Evolutionary conservation across 2,329 filamentous ascomycete genomes (phyloP).

Genomic region (Neoarthrinium moseri): DNA sequence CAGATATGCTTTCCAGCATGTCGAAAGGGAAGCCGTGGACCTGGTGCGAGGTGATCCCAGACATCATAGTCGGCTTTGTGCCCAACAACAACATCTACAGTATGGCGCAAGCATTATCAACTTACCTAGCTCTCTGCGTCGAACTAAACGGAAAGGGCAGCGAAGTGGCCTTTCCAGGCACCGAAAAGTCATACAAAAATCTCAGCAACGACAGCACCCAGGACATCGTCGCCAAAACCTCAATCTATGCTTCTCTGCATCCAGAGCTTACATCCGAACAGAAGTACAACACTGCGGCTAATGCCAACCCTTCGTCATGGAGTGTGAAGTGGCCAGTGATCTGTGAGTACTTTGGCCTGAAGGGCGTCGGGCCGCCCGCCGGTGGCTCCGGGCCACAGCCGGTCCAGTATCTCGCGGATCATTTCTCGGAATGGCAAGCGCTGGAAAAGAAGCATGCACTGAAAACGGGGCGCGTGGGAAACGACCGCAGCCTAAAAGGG

Average conservation of each 20-base stretch:
- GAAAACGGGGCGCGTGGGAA: conserved; percentile 28
- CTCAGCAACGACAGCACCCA: conserved; percentile 35
- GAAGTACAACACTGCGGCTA: conserved; percentile 41
- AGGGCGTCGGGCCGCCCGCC: conserved; percentile 24
- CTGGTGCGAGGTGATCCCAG: conserved; percentile 37
- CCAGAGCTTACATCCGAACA: conserved; percentile 31
- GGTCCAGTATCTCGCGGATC: conserved; percentile 17
- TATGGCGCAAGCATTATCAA: conserved; percentile 36
- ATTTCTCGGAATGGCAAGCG: conserved; percentile 28
- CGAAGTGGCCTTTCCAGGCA: conserved; percentile 34
- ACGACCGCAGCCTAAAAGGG: conserved; percentile 25
- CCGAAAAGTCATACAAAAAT: conserved; percentile 28
- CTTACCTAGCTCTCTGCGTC: conserved; percentile 35
- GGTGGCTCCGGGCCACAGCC: conserved; percentile 5
- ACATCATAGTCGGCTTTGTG: conserved; percentile 38
- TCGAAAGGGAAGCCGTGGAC: conserved; percentile 28
- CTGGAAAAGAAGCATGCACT: conserved; percentile 31
- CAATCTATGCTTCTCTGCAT: conserved; percentile 38
- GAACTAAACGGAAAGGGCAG: conserved; percentile 33
- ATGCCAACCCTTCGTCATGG: conserved; percentile 34
- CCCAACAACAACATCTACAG: conserved; percentile 42
- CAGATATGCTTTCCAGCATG: conserved; percentile 34
- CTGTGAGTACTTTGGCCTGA: conserved; percentile 43
- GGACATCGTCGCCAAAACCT: conserved; percentile 36
- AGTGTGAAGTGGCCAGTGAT: conserved; percentile 43